phyloP scores from a whole-genome alignment of 352 stramenopile species.

The Globisporangium nunn region DNA sequence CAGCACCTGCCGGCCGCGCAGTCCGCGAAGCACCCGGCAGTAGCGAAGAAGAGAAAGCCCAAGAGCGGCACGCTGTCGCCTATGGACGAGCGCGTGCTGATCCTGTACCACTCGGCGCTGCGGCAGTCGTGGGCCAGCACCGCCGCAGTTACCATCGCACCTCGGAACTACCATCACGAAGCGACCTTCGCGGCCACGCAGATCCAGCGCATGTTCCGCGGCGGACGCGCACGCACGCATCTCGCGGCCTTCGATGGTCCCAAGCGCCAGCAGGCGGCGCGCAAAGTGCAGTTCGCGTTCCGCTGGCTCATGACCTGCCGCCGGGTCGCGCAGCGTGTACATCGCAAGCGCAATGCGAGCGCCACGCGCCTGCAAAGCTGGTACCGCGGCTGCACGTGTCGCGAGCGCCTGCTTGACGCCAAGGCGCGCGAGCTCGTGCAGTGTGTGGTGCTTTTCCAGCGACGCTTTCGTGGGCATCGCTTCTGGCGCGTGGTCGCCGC shows the following conservation, averaged over 20 bases:
- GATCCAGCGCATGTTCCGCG: constrained; percentile 48
- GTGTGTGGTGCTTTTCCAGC: constrained; percentile 33
- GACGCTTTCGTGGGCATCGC: constrained; percentile 29
- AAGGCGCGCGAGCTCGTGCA: constrained; percentile 22
- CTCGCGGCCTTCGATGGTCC: constrained; percentile 35
- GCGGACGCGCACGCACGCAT: constrained; percentile 20
- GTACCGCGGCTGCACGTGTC: constrained; percentile 28
- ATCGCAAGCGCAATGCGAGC: constrained; percentile 15
- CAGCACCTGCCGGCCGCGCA: not conserved
- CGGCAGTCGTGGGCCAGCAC: constrained; percentile 16
- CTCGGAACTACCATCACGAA: constrained; percentile 33
- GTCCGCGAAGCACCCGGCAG: not conserved
- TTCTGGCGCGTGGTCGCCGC: constrained; percentile 38
- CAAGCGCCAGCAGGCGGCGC: constrained; percentile 24
- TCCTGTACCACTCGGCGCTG: constrained; percentile 57
- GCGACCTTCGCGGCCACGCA: constrained; percentile 48
- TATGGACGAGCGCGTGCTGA: constrained; percentile 53
- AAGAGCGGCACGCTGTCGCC: constrained; percentile 15
- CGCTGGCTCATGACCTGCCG: constrained; percentile 17
- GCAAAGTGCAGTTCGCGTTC: constrained; percentile 30
- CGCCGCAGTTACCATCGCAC: not conserved
- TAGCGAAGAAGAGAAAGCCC: not conserved
- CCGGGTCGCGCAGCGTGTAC: constrained; percentile 17
- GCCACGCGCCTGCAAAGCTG: constrained; percentile 34
- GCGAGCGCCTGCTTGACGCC: constrained; percentile 19